Evolutionary conservation across 2,329 filamentous ascomycete species (phyloP).

Genomic region (Dactylellina sp.): DNA sequence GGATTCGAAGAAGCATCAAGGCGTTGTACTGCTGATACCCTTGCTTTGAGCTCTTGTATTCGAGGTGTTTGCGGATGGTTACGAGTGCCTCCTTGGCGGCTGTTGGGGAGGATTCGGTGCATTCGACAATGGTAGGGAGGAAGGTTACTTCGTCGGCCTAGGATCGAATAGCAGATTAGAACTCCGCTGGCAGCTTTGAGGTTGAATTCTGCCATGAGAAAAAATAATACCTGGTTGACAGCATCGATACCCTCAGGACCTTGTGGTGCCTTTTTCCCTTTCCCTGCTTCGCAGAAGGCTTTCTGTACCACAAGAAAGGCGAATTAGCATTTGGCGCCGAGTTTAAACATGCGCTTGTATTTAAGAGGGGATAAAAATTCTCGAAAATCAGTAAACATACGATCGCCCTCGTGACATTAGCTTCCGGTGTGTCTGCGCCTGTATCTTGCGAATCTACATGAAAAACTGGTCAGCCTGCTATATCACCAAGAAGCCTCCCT

Average conservation of each 20-base stretch:
- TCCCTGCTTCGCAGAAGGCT: slow-evolving; percentile 79
- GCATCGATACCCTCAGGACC: slow-evolving; percentile 51
- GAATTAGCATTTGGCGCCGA: slow-evolving; percentile 17
- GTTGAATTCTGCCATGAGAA: slow-evolving; percentile 62
- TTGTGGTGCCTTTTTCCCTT: slow-evolving; percentile 65
- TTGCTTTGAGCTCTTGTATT: slow-evolving; percentile 71
- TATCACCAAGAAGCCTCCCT: slow-evolving; percentile 2
- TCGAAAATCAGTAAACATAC: no score
- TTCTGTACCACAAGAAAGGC: slow-evolving; percentile 68
- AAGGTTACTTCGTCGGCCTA: slow-evolving; percentile 91
- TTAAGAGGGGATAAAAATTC: no score
- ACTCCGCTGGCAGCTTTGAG: not conserved
- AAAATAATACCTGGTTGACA: slow-evolving; percentile 53
- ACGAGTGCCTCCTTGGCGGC: slow-evolving; percentile 85
- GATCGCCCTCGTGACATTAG: slow-evolving; percentile 74
- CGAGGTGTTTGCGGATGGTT: slow-evolving; percentile 83
- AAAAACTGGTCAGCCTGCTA: not conserved
- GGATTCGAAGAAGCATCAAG: slow-evolving; percentile 92
- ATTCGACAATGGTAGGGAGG: slow-evolving; percentile 92
- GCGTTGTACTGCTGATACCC: slow-evolving; percentile 91
- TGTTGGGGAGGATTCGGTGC: slow-evolving; percentile 88
- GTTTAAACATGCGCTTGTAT: not conserved
- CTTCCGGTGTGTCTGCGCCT: slow-evolving; percentile 73
- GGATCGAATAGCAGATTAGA: slow-evolving; percentile 45
- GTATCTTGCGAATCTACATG: slow-evolving; percentile 43